Percentiles rank a stretch among this genome's conserved stretches.
These are phyloP conservation scores for Picea sitchensis DNA, from an alignment of 75 land plant genomes.

Conservation along the genomic window DNA sequence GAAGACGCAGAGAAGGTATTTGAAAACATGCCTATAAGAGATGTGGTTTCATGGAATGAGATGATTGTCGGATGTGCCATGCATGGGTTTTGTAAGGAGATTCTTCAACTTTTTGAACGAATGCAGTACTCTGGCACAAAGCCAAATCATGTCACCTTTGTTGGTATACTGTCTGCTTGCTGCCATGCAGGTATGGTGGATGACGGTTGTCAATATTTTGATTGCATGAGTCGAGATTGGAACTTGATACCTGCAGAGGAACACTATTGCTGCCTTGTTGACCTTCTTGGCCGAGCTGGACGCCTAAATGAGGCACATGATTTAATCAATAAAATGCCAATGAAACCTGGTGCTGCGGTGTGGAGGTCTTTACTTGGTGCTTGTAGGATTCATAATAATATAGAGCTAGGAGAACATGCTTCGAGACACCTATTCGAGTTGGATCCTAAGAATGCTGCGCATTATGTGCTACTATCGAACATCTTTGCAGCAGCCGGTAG, in stretches of 20 bases:
- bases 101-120: conserved; percentile 14
- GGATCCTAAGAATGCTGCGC: background rate
- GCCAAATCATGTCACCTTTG: conserved; percentile 22
- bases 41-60: conserved; percentile 20
- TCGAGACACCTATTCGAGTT: background rate
- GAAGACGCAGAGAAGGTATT: conserved; percentile 7
- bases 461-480: background rate
- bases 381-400: conserved; percentile 2
- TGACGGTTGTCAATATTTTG: background rate
- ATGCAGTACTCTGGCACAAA: conserved; percentile 23
- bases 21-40: conserved; percentile 6
- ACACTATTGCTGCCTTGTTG: conserved; percentile 14
- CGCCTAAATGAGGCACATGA: conserved; percentile 9
- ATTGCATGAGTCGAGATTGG: conserved; percentile 2
- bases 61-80: conserved; percentile 25
- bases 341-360: background rate
- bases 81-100: conserved; percentile 15
- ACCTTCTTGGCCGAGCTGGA: conserved; percentile 18
- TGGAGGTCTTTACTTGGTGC: conserved; percentile 12
- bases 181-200: conserved; percentile 16
- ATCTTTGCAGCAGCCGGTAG: background rate
- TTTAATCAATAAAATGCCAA: conserved; percentile 5
- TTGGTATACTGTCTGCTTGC: conserved; percentile 27
- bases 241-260: conserved; percentile 2
- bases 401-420: background rate